Conservation (phyloP, 495 filamentous ascomycete species). For the Aeminium ludgeri region DNA sequence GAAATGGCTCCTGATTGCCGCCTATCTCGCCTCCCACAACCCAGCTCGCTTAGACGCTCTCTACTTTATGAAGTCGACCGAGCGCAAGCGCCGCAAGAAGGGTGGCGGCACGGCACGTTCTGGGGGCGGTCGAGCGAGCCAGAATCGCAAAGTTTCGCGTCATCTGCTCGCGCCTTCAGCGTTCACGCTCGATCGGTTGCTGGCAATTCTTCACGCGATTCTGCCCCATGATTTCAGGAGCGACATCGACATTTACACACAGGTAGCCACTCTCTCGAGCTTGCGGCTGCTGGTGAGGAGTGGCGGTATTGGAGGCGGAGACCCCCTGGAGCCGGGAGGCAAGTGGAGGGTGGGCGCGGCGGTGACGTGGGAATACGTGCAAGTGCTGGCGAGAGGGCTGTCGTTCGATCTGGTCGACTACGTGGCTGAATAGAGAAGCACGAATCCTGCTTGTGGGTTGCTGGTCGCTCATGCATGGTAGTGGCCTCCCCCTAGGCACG, state of each 20-base stretch:
- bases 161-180: constrained; percentile 57
- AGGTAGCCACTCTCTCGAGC: constrained; percentile 62
- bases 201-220: constrained; percentile 74
- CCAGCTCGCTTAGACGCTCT: constrained; percentile 57
- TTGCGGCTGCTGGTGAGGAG: constrained; percentile 52
- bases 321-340: constrained; percentile 43
- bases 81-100: constrained; percentile 33
- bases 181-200: constrained; percentile 71
- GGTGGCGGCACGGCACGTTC: constrained; percentile 20
- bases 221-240: constrained; percentile 44
- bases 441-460: too few species aligned
- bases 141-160: constrained; percentile 37
- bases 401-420: constrained; percentile 59
- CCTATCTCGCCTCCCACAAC: constrained; percentile 86
- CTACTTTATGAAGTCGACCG: constrained; percentile 70
- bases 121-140: constrained; percentile 12
- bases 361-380: constrained; percentile 57
- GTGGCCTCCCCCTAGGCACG: too few species aligned
- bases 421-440: constrained; percentile 30
- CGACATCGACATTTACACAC: constrained; percentile 32
- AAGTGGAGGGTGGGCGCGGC: constrained; percentile 50
- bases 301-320: constrained; percentile 32
- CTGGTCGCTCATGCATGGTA: too few species aligned
- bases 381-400: constrained; percentile 46
- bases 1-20: constrained; percentile 63